Conservation (phyloP, 2,329 filamentous ascomycete species). For the Endoconidiophora polonica region DNA sequence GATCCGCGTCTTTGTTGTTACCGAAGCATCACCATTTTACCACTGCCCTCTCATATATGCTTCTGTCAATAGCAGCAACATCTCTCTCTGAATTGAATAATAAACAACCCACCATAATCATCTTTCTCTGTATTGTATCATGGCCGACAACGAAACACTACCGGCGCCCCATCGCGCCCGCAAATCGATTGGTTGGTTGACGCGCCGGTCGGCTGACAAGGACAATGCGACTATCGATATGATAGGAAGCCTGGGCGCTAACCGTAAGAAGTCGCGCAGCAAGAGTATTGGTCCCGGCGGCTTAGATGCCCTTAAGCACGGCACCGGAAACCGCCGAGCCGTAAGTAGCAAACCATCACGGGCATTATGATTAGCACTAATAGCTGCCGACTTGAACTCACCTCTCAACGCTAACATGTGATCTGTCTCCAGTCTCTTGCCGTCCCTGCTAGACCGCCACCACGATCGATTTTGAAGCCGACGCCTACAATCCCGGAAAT, state of each 20-base stretch:
- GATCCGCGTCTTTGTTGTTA: no score
- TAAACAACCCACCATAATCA: background rate
- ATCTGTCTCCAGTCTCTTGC: slow-evolving; percentile 34
- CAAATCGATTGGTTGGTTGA: slow-evolving; percentile 51
- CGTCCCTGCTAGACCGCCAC: slow-evolving; percentile 31
- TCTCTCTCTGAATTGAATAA: background rate
- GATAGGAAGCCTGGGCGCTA: slow-evolving; percentile 33
- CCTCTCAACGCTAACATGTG: background rate
- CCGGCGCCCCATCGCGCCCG: slow-evolving; percentile 42
- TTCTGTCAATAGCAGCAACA: no score
- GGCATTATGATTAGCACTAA: background rate
- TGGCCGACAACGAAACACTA: slow-evolving; percentile 23
- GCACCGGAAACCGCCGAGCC: slow-evolving; percentile 61
- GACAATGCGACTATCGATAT: slow-evolving; percentile 63
- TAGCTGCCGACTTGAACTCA: background rate
- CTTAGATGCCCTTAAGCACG: slow-evolving; percentile 62
- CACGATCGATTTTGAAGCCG: slow-evolving; percentile 65
- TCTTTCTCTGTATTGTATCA: background rate
- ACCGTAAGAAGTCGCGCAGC: slow-evolving; percentile 61
- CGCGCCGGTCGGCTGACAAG: slow-evolving; percentile 39
- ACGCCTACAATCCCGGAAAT: slow-evolving; percentile 54
- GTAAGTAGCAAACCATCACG: slow-evolving; percentile 30
- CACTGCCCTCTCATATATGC: background rate
- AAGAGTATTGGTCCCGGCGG: slow-evolving; percentile 93
- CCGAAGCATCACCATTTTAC: background rate